Base-by-base conservation (phyloP, 2,329 filamentous ascomycete genomes). In the Fonsecaea monophora region DNA sequence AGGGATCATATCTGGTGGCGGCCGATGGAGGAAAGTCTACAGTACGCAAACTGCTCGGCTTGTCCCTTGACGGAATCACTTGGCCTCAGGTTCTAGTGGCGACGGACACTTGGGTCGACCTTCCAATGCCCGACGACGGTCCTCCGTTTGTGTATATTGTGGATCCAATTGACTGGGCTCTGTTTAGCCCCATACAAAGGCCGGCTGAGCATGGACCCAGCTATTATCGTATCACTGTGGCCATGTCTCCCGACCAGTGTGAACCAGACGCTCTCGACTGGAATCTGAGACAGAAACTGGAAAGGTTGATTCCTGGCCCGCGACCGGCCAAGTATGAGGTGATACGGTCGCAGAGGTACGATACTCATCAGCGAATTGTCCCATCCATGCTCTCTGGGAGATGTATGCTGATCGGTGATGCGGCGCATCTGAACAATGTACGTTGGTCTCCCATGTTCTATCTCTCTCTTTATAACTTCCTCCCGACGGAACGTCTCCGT, bases 381-480 rank as follows among this genome's bases (percentile, higher is more conserved):
- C 55, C 55, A 13, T 35, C 32, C 35, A 38, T 38, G 32, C 9
- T 38, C 35, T 25, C 34, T n/a, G 55, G 55, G 12, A 38, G 55
- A 42, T 38, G 32, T 21, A 25, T 58, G 18, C 42, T 58, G 35
- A 42, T 42, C 32, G 55, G 55, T 13, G 55, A 58, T 21, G 55
- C 55, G 32, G 55, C 55, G 2, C 55, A 58, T 42, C 35, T 58
- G 55, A 58, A 58, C 12, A 58, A 58, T 40, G 25, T 54, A 34
- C 53, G 53, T 54, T 54, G 30, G 2, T 15, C 25, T n/a, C 7
- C 4, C 25, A 34, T 15, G n/a, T 32, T 54, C 53, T 35, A 13
- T 35, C 18, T 35, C 25, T 2, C 4, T 18, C 18, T 48, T 38
- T 25, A 12, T 4, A 38, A 12, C 8, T 38, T 8, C 35, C 35